Base-by-base conservation (phyloP, 495 filamentous ascomycete genomes). In the Podospora tetraspora region DNA sequence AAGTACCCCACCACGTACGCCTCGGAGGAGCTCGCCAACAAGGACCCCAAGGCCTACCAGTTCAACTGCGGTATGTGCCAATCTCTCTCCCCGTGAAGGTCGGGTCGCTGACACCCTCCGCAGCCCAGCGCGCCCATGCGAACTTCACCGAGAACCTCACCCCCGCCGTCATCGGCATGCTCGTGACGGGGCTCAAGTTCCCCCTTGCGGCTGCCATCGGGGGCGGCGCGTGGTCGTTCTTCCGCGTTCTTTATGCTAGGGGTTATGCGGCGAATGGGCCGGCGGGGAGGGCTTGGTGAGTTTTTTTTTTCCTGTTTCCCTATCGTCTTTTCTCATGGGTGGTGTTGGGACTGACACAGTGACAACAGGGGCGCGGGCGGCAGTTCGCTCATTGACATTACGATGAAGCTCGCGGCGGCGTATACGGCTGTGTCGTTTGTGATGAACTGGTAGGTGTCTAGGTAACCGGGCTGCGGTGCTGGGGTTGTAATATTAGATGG, bases 81-180 rank as follows among this genome's bases (percentile, higher is more conserved):
- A n/a, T 23, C 6, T 29, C n/a, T 61, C 13, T 23, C 27, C 21
- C 57, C 34, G 0, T 57, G 59, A 57, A 23, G 16, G 6, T n/a
- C 8, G 3, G 8, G 16, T 23, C 0, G 19, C 5, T 32, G 9
- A 58, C 56, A 2, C 3, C 0, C 19, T 1, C 9, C 6, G 59
- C 63, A 79, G 88, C 89, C 57, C 91, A 93, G 77, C 86, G 90
- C 64, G 87, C 90, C 6, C 91, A 93, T 80, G 74, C 78, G 69
- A 91, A 92, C 79, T 92, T 85, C 78, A 81, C 86, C 61, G 91
- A 93, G 78, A 89, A 90, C 74, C 76, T 86, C 21, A 72, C 86
- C 5, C 81, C 87, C 29, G 82, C 88, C 79, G 75, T 91, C 37
- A 82, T 79, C 57, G 82, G 80, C 32, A 78, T 91, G 22, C 77